These are phyloP conservation scores for Albizia julibrissin DNA, from an alignment of 306 rosid species.

Conservation along the genomic window DNA sequence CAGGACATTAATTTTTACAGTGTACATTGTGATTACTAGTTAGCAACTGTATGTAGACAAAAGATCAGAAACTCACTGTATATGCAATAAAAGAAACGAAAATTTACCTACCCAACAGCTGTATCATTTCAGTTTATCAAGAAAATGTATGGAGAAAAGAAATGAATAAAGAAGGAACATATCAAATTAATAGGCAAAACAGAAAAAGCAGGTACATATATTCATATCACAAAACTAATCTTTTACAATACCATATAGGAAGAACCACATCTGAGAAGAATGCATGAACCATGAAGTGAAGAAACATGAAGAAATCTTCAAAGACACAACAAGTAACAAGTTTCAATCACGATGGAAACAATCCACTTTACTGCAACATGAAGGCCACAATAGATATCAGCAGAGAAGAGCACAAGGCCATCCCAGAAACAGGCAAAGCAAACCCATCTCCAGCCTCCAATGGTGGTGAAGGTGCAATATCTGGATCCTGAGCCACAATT, in stretches of 20 bases:
- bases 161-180: not conserved
- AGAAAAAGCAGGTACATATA: slow-evolving; percentile 18
- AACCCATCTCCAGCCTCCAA: slow-evolving; percentile 55
- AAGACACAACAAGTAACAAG: slow-evolving; percentile 26
- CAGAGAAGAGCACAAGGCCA: slow-evolving; percentile 35
- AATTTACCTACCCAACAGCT: slow-evolving; percentile 23
- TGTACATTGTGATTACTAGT: slow-evolving; percentile 22
- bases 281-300: slow-evolving; percentile 17
- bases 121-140: slow-evolving; percentile 15
- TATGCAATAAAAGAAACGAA: slow-evolving; percentile 30
- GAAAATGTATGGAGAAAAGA: not conserved
- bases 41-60: not conserved
- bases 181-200: not conserved
- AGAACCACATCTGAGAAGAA: slow-evolving; percentile 26
- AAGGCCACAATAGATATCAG: slow-evolving; percentile 51
- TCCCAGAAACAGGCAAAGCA: slow-evolving; percentile 43
- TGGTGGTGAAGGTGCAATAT: slow-evolving; percentile 50
- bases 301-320: slow-evolving; percentile 10
- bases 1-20: not conserved
- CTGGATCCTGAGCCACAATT: slow-evolving; percentile 42
- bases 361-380: slow-evolving; percentile 29
- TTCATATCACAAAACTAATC: slow-evolving; percentile 33
- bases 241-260: slow-evolving; percentile 24
- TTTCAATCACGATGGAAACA: slow-evolving; percentile 20
- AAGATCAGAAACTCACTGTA: slow-evolving; percentile 33